Base-by-base conservation (phyloP, 805 yeast species). In the Isabelozyma heimii region DNA sequence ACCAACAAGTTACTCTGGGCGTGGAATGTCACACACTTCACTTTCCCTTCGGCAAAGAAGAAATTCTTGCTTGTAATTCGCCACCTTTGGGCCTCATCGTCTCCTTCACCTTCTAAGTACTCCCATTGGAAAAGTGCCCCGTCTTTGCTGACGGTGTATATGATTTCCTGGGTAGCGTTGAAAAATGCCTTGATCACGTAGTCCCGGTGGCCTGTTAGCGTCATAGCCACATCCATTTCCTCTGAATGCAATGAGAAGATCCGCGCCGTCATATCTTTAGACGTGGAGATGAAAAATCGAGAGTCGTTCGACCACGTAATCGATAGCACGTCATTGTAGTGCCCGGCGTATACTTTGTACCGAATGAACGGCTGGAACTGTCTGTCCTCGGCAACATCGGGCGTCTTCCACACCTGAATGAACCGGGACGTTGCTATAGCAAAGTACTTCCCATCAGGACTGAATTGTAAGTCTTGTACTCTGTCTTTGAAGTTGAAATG, bases 361-460 rank as follows among this genome's bases (percentile, higher is more conserved):
- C 96, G 86, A 38, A 92, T 88, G 68, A 94, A 94, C 13, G 99
- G 99, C 0, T 97, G 94, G 76, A 94, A 94, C 64, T 91, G 97
- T 52, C 96, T 79, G 60, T 90, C 97, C 58, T 89, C 94, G 7
- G 82, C 71, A 20, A 76, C 73, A 43, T 81, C 84, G 0, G 97
- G 97, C 1, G 97, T 89, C 60, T 83, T 85, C 99, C 99, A 94
- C 8, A 94, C 85, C 66, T 94, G 97, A 14, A 92, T 73, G 47
- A 87, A 86, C 55, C 96, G 73, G 5, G 89, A 90, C 35, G 84
- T 75, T 4, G 96, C 96, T 26, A 90, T 79, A 6, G 97, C 97
- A 70, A 94, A 91, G 58, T 82, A 81, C 42, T 76, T 77, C 2
- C 98, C 97, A 67, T 90, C 91, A 2, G 97, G 94, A 46, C 96